Evolutionary conservation across 345 rosid genomes (phyloP).

Genomic region (Aurinia saxatilis): DNA sequence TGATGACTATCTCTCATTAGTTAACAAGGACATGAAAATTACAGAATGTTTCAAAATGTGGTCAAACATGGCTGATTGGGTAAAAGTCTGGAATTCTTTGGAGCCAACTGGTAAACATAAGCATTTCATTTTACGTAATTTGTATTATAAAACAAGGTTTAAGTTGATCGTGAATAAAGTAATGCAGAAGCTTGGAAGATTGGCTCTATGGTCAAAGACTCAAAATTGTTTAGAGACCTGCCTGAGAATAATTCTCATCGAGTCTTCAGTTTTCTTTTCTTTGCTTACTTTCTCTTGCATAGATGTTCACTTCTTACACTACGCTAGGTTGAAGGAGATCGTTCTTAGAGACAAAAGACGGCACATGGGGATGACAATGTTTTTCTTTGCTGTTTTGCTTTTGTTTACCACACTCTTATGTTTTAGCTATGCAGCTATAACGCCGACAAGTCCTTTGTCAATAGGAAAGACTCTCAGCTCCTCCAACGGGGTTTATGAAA

Average conservation of each 20-base stretch:
- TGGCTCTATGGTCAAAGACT: no score
- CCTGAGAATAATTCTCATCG: neutral
- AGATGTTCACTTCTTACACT: neutral
- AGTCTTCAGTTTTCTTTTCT: no score
- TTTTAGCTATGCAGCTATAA: slow-evolving; percentile 8
- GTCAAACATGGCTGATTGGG: no score
- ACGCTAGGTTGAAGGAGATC: no score
- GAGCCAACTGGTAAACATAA: no score
- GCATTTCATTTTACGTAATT: no score
- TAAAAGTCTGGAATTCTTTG: no score
- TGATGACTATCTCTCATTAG: no score
- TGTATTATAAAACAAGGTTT: neutral
- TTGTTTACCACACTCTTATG: neutral
- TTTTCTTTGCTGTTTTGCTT: neutral
- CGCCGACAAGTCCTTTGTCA: slow-evolving; percentile 11
- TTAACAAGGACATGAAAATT: no score
- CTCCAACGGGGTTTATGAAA: slow-evolving; percentile 1
- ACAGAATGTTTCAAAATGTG: no score
- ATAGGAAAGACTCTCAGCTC: slow-evolving; percentile 22
- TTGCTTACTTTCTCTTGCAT: neutral
- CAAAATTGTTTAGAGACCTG: neutral
- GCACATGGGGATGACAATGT: neutral
- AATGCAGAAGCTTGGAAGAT: slow-evolving; percentile 3
- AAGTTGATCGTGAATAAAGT: slow-evolving; percentile 9
- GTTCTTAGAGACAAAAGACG: neutral